Evolutionary conservation across 192 early-diverging fungal species (phyloP).

Genomic region (Rhizoclosmatium globosum): DNA sequence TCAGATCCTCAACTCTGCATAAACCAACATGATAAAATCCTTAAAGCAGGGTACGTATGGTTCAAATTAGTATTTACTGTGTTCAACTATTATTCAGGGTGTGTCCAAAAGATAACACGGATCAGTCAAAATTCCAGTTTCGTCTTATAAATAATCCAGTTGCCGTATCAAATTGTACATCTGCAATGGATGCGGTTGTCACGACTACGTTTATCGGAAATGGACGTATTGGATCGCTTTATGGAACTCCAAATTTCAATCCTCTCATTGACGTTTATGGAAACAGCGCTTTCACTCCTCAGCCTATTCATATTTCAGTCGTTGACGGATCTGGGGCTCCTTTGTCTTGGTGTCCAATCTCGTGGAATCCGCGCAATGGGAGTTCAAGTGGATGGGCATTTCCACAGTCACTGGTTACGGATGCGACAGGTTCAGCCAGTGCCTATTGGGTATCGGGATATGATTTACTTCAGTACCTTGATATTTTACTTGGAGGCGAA

Average conservation of each 20-base stretch:
- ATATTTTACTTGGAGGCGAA: not conserved
- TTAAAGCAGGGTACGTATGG: not conserved
- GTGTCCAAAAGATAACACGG: not conserved
- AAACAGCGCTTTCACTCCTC: not conserved
- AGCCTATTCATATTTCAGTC: not conserved
- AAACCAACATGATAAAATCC: not conserved
- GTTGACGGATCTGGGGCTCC: not conserved
- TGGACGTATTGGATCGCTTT: not conserved
- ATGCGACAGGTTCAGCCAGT: not conserved
- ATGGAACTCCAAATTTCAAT: not conserved
- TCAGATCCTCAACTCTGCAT: not conserved
- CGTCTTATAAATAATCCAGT: not conserved
- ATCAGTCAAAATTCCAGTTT: not conserved
- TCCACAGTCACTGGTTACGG: not conserved
- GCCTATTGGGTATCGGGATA: not conserved
- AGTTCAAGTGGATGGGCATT: not conserved
- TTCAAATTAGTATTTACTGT: not conserved
- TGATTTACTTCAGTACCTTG: not conserved
- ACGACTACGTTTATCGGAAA: not conserved
- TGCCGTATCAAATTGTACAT: not conserved
- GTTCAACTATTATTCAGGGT: not conserved
- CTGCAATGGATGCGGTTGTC: not conserved
- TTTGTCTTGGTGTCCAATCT: not conserved
- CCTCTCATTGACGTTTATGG: not conserved
- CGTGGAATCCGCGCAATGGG: not conserved